Conservation (phyloP, 1,284 basidiomycete genomes). For the Limonomyces culmigenus region DNA sequence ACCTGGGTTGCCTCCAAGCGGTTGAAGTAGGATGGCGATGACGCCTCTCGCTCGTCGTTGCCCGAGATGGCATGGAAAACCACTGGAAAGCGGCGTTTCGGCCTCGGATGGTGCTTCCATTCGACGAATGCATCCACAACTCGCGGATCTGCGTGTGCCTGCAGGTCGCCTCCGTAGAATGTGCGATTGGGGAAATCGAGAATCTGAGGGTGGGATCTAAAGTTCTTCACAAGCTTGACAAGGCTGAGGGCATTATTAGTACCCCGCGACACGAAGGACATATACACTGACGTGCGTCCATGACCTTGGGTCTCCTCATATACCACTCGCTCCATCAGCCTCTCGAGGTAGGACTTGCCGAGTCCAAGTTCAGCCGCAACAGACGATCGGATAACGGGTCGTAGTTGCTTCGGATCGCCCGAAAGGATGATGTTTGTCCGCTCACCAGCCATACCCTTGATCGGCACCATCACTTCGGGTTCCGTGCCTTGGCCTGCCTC, state of each 20-base stretch:
- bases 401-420: conserved; percentile 42
- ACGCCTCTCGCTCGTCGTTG: conserved; percentile 41
- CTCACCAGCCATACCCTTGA: conserved; percentile 26
- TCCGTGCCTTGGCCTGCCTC: conserved; percentile 50
- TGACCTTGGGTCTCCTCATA: conserved; percentile 14
- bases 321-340: conserved; percentile 29
- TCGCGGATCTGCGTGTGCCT: conserved; percentile 21
- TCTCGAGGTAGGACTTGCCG: conserved; percentile 28
- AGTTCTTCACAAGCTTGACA: conserved; percentile 42
- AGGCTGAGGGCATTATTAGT: conserved; percentile 19
- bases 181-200: conserved; percentile 34
- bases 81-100: conserved; percentile 31
- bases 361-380: conserved; percentile 29
- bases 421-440: conserved; percentile 30
- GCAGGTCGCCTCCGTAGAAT: conserved; percentile 38
- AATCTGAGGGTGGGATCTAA: conserved; percentile 37
- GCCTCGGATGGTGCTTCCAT: conserved; percentile 10
- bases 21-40: conserved; percentile 53
- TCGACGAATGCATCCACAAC: conserved; percentile 10
- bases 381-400: conserved; percentile 31
- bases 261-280: neutral
- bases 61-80: conserved; percentile 42
- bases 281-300: neutral
- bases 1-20: conserved; percentile 35
- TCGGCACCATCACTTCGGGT: conserved; percentile 34